Conservation (phyloP, 768 basidiomycete genomes). For the Lentinula lateritia region DNA sequence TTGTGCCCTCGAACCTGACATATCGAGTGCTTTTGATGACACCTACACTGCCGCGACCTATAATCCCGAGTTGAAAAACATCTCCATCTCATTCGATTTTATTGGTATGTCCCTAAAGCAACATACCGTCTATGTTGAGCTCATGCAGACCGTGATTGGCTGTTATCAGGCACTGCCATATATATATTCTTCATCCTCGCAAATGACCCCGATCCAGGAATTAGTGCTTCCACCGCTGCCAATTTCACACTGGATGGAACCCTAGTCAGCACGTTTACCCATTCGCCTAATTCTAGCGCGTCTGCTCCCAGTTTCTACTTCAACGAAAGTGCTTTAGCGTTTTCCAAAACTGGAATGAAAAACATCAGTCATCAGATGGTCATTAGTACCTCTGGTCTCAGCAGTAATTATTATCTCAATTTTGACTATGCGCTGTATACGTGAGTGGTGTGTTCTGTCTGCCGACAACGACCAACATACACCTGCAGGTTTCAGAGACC, state of each 20-base stretch:
- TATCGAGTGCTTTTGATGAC: conserved; percentile 9
- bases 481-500: neutral
- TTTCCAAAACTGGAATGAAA: conserved; percentile 17
- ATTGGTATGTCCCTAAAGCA: neutral
- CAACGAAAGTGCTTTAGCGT: conserved; percentile 23
- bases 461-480: too few species aligned
- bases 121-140: neutral
- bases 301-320: conserved; percentile 17
- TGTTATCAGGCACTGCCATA: conserved; percentile 12
- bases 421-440: conserved; percentile 40
- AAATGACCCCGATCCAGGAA: conserved; percentile 21
- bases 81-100: conserved; percentile 6
- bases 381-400: conserved; percentile 25
- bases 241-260: conserved; percentile 30
- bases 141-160: too few species aligned
- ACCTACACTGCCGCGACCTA: conserved; percentile 17
- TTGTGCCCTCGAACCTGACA: conserved; percentile 12
- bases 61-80: neutral
- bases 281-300: conserved; percentile 16
- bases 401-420: conserved; percentile 24
- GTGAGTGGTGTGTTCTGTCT: conserved; percentile 17
- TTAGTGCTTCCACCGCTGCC: conserved; percentile 15
- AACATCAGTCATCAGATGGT: conserved; percentile 24
- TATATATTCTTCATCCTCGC: conserved; percentile 37
- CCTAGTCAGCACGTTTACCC: conserved; percentile 15